phyloP scores from a whole-genome alignment of 2,329 filamentous ascomycete species.

The Arachnopeziza araneosa region DNA sequence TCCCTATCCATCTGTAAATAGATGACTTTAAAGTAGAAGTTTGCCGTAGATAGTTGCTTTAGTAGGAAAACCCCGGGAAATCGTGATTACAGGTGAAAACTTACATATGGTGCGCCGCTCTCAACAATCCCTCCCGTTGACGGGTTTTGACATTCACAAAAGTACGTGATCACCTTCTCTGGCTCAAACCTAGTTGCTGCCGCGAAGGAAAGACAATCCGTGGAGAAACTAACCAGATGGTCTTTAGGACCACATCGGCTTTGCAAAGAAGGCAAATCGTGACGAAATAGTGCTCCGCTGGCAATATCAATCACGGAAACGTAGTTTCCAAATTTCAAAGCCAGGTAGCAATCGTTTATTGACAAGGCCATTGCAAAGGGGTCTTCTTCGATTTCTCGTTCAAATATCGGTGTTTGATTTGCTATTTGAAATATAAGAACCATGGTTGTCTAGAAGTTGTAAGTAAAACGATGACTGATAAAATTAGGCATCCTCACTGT shows the following conservation, averaged over 20 bases:
- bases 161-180: conserved; percentile 11
- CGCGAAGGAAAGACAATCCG: conserved; percentile 6
- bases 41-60: neutral
- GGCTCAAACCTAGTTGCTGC: conserved; percentile 9
- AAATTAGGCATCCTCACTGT: conserved; percentile 1
- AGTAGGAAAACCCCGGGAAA: neutral
- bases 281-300: conserved; percentile 2
- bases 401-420: conserved; percentile 1
- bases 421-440: conserved; percentile 1
- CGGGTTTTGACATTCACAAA: conserved; percentile 6
- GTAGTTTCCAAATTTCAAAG: conserved; percentile 9
- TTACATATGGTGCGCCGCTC: conserved; percentile 11
- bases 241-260: conserved; percentile 7
- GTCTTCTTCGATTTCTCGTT: conserved; percentile 7
- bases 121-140: conserved; percentile 3
- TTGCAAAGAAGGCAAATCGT: conserved; percentile 4
- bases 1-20: conserved; percentile 1
- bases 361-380: conserved; percentile 8
- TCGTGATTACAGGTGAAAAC: neutral
- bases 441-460: conserved; percentile 1
- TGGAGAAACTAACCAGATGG: conserved; percentile 11
- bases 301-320: conserved; percentile 7
- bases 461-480: neutral
- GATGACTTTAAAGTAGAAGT: neutral
- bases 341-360: conserved; percentile 10